Base-by-base conservation (phyloP, 1,284 basidiomycete species). In the Schizophyllum amplum region DNA sequence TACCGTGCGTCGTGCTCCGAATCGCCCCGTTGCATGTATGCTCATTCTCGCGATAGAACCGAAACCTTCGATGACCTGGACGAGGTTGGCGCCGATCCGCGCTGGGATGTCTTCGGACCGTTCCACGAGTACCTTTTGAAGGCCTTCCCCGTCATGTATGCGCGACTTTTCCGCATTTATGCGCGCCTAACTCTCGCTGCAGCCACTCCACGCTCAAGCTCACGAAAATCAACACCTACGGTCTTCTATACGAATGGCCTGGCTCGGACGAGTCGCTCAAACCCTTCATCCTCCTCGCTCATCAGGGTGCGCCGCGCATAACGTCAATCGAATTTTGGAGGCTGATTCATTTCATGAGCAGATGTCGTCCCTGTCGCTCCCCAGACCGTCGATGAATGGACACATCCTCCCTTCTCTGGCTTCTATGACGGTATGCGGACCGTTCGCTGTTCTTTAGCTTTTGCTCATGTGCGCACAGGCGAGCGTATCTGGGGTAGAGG, bases 361-460 rank as follows among this genome's bases (percentile, higher is more conserved):
- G 86, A 89, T 66, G 86, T 86, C 42, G 86, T 87, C 0, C 86
- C 86, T 26, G 86, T 87, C 9, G 76, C 84, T 42, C 74, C 75
- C 1, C 71, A 71, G 4, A 85, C 84, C 1, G 67, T 75, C 6
- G 68, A 72, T 50, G 64, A 80, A 57, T 89, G 86, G 86, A 74
- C 69, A 0, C 74, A 63, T 24, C 62, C 62, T 5, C 62, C 62
- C 1, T 63, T 57, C 47, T 63, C 62, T 22, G 62, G 62, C 1
- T 24, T 61, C 54, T 63, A 55, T 51, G 62, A 63, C 33, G 62
- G 61, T 61, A 50, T 4, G 51, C 13, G 33, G 2, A 17, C 11
- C 2, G 20, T 20, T 5, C 15, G 11, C 48, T 5, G 24, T 9
- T 20, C 4, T 15, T 24, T 13, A 9, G n/a, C 9, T 51, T 7